A percentile compares a stretch with the other conserved stretches of the same genome.
These are phyloP conservation scores for Clavaria fumosa DNA, from an alignment of 768 basidiomycete genomes.

Conservation along the genomic window DNA sequence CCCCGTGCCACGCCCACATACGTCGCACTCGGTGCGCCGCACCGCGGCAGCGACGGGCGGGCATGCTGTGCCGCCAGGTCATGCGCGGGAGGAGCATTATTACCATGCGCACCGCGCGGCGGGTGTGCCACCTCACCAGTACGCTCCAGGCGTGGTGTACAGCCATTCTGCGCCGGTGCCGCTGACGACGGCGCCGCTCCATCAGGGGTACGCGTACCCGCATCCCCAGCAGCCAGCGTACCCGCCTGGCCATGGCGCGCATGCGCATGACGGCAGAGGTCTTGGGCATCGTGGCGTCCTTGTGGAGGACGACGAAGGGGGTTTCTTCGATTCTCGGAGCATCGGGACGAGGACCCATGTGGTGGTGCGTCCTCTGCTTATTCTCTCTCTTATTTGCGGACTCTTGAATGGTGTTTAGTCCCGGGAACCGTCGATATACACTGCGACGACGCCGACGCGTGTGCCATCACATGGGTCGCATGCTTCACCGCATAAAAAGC, in stretches of 20 bases:
- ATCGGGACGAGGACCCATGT: slow-evolving; percentile 67
- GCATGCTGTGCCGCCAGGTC: too few relatives aligned
- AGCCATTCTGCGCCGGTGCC: slow-evolving; percentile 48
- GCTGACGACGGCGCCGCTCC: not conserved
- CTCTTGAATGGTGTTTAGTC: slow-evolving; percentile 11
- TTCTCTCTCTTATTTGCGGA: slow-evolving; percentile 8
- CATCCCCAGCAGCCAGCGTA: slow-evolving; percentile 28
- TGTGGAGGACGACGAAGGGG: slow-evolving; percentile 7
- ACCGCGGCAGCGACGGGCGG: too few relatives aligned
- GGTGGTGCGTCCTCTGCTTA: slow-evolving; percentile 35
- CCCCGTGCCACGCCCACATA: too few relatives aligned
- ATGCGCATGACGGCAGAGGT: slow-evolving; percentile 16
- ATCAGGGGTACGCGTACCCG: too few relatives aligned
- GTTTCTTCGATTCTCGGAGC: slow-evolving; percentile 36
- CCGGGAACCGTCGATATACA: slow-evolving; percentile 29
- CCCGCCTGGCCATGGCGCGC: slow-evolving; percentile 24
- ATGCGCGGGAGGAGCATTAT: too few relatives aligned
- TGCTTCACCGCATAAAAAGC: slow-evolving; percentile 32
- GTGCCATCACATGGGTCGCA: slow-evolving; percentile 41
- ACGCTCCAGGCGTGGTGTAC: slow-evolving; percentile 48
- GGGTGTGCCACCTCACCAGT: slow-evolving; percentile 22
- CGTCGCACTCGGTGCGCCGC: too few relatives aligned
- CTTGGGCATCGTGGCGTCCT: slow-evolving; percentile 16
- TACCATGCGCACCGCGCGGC: too few relatives aligned
- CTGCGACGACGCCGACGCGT: slow-evolving; percentile 46